Evolutionary conservation across 1,284 basidiomycete species (phyloP).

Genomic region (Phaffia rhodozyma): DNA sequence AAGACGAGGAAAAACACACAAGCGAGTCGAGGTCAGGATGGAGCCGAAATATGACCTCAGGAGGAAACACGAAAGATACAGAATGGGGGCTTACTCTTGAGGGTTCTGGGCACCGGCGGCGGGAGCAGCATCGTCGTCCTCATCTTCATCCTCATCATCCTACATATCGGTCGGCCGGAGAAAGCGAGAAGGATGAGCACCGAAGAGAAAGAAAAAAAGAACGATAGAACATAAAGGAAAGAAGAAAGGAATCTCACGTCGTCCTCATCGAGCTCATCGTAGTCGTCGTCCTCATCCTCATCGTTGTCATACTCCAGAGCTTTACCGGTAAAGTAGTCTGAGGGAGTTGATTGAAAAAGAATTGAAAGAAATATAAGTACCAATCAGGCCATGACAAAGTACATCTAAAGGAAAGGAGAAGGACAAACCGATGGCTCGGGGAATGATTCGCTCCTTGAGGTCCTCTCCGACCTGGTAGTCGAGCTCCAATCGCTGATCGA

Average conservation of each 20-base stretch:
- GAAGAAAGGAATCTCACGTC: conserved; percentile 34
- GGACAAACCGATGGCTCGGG: conserved; percentile 58
- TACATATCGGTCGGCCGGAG: conserved; percentile 27
- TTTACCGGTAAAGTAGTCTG: conserved; percentile 86
- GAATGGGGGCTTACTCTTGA: conserved; percentile 48
- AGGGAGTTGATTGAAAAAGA: background rate
- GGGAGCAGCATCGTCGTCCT: conserved; percentile 27
- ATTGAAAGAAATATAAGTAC: background rate
- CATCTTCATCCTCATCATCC: conserved; percentile 41
- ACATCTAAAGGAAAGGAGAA: background rate
- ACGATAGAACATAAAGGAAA: background rate
- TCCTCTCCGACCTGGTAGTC: conserved; percentile 99
- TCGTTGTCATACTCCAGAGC: conserved; percentile 77
- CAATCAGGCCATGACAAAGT: conserved; percentile 25
- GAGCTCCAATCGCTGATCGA: conserved; percentile 86
- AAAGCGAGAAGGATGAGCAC: background rate
- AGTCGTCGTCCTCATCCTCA: conserved; percentile 51
- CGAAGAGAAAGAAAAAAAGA: background rate
- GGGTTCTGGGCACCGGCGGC: conserved; percentile 37
- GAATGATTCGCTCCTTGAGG: conserved; percentile 88
- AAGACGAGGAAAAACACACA: background rate
- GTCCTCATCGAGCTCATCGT: conserved; percentile 50
- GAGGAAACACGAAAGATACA: background rate
- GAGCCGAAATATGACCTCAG: background rate
- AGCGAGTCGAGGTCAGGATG: background rate